Conservation (phyloP, 2,329 filamentous ascomycete genomes). For the Aureobasidium namibiae region DNA sequence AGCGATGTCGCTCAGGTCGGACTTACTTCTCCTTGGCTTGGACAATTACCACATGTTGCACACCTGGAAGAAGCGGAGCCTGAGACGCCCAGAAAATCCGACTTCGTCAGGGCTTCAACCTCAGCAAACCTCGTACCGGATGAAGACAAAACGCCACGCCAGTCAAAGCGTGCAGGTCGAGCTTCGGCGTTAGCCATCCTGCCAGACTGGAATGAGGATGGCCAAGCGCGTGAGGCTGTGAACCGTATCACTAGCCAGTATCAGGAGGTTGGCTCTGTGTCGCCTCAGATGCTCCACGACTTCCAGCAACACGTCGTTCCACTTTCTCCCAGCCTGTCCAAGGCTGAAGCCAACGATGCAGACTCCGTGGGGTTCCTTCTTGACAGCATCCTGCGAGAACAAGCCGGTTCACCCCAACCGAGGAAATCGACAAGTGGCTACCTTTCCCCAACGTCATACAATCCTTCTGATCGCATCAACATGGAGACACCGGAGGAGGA, state of each 20-base stretch:
- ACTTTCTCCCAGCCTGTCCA: constrained; percentile 22
- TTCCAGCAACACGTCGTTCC: constrained; percentile 26
- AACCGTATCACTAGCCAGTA: constrained; percentile 22
- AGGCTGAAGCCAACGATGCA: constrained; percentile 24
- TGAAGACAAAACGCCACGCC: constrained; percentile 11
- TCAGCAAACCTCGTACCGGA: not conserved
- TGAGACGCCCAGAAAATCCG: constrained; percentile 22
- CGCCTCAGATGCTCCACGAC: constrained; percentile 26
- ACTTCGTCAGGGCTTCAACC: not conserved
- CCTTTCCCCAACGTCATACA: not conserved
- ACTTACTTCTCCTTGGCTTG: constrained; percentile 1
- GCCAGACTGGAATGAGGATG: constrained; percentile 5
- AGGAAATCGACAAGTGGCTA: not conserved
- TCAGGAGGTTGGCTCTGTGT: constrained; percentile 22
- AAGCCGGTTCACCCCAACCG: not conserved
- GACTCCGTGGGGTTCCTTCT: constrained; percentile 27
- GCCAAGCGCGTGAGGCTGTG: constrained; percentile 6
- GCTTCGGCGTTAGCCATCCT: constrained; percentile 6
- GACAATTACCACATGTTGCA: not conserved
- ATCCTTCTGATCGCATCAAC: not conserved
- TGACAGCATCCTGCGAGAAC: constrained; percentile 21
- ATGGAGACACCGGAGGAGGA: constrained; percentile 10
- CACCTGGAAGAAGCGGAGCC: constrained; percentile 16
- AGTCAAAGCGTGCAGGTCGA: not conserved
- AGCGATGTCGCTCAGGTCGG: constrained; percentile 8